These are phyloP conservation scores for Fistulina hepatica DNA, from an alignment of 1,284 basidiomycete genomes.

Conservation along the genomic window DNA sequence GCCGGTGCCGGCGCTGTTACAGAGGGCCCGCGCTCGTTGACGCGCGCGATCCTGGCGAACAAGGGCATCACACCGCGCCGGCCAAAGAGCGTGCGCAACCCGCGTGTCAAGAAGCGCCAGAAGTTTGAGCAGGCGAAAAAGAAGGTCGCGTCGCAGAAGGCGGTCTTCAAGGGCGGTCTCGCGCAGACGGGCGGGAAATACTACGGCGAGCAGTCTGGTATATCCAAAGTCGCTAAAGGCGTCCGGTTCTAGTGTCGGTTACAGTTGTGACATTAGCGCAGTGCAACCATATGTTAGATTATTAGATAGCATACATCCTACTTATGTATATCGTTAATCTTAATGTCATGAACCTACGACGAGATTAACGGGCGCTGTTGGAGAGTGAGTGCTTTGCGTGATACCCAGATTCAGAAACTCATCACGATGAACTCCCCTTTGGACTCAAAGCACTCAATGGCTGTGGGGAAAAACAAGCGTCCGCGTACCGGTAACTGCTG, in stretches of 20 bases:
- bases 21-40: slow-evolving; percentile 74
- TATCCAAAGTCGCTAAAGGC: slow-evolving; percentile 81
- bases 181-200: slow-evolving; percentile 48
- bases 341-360: too few relatives aligned
- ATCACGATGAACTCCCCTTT: too few relatives aligned
- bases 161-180: slow-evolving; percentile 81
- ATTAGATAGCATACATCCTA: too few relatives aligned
- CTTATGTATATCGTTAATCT: too few relatives aligned
- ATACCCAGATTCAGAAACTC: too few relatives aligned
- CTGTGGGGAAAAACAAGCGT: too few relatives aligned
- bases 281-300: too few relatives aligned
- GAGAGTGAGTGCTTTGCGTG: too few relatives aligned
- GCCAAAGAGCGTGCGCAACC: slow-evolving; percentile 82
- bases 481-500: too few relatives aligned
- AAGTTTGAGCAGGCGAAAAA: slow-evolving; percentile 91
- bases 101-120: slow-evolving; percentile 89
- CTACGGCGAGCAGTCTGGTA: slow-evolving; percentile 70
- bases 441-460: too few relatives aligned
- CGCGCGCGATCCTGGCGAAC: slow-evolving; percentile 85
- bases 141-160: slow-evolving; percentile 78
- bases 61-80: slow-evolving; percentile 85
- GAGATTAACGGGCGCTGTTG: too few relatives aligned
- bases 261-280: too few relatives aligned
- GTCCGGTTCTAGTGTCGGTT: slow-evolving; percentile 43
- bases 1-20: slow-evolving; percentile 37